Conservation (phyloP, 371 early-diverging fungal genomes). For the Mucor mucedo region DNA sequence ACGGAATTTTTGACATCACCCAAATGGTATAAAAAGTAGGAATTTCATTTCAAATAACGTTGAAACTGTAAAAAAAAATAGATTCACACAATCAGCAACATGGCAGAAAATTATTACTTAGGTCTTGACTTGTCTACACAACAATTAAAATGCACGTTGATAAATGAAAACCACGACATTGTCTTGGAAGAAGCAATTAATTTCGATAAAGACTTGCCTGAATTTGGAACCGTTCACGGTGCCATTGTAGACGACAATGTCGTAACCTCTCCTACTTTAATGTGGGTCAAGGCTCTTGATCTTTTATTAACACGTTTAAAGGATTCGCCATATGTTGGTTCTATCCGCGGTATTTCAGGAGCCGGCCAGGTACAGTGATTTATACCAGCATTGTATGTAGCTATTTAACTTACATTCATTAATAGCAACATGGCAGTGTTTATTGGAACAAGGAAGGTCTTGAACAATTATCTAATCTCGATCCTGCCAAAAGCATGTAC, state of each 20-base stretch:
- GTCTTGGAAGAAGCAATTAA: conserved; percentile 55
- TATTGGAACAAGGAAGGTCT: conserved; percentile 69
- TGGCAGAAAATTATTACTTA: conserved; percentile 41
- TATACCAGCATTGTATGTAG: background rate
- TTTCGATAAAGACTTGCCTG: conserved; percentile 66
- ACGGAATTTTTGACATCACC: background rate
- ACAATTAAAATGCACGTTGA: conserved; percentile 73
- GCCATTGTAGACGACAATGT: conserved; percentile 52
- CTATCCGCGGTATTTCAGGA: conserved; percentile 67
- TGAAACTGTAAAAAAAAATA: background rate
- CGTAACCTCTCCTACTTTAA: conserved; percentile 72
- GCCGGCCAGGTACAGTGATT: conserved; percentile 66
- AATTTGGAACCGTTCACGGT: conserved; percentile 58
- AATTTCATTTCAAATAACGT: background rate
- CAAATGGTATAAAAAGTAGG: background rate
- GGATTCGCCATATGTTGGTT: conserved; percentile 28
- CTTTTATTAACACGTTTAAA: conserved; percentile 55
- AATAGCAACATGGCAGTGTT: conserved; percentile 84
- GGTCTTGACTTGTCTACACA: conserved; percentile 84
- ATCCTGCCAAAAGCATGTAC: conserved; percentile 35
- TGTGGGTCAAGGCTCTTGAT: conserved; percentile 85
- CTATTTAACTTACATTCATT: background rate
- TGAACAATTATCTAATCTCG: conserved; percentile 41
- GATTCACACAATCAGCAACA: background rate
- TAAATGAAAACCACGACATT: conserved; percentile 41